Base-by-base conservation (phyloP, 768 basidiomycete species). In the Kwoniella botswanensis region DNA sequence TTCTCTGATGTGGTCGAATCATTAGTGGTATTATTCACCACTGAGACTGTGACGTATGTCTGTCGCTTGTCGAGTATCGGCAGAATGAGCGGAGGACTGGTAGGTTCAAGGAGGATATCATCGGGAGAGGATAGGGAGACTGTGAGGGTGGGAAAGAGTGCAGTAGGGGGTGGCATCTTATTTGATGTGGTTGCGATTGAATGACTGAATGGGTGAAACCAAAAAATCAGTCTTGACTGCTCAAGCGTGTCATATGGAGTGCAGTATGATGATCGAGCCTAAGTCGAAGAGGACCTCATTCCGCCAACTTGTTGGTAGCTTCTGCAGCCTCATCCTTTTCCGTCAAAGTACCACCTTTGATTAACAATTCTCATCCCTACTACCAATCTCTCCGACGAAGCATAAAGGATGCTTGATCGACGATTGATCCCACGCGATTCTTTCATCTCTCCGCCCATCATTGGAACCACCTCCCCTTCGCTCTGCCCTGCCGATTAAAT, bases 41-140 rank as follows among this genome's bases (percentile, higher is more conserved):
- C 68, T 42, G 61, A 63, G 2, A 69, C 42, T 1, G 68, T 69
- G 12, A 64, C 62, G 29, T 69, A 69, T 18, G 68, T 61, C 41
- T 69, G 61, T 44, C 68, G 0, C 52, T 69, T 55, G 55, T 52
- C 62, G 9, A 69, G 62, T 0, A 69, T 54, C 5, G 62, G 26
- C 10, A 57, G 42, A 21, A 4, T 10, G 35, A 43, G 24, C 10
- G 68, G 68, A 3, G 68, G 52, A 29, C 1, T 22, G n/a, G 61
- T 63, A n/a, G 68, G 68, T 18, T 24, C 42, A 17, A 60, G 62
- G 26, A 44, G 65, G 12, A 64, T 52, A 6, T 11, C 26, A 50
- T 44, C n/a, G 44, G 46, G 22, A 21, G 35, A 35, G 6, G 63
- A 52, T 15, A 64, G 41, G 53, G 63, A 17, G 6, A 54, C 26